Evolutionary conservation across 495 filamentous ascomycete species (phyloP), one percentile per base, ranked within the genome.

Genomic region (Zalerion maritima): DNA sequence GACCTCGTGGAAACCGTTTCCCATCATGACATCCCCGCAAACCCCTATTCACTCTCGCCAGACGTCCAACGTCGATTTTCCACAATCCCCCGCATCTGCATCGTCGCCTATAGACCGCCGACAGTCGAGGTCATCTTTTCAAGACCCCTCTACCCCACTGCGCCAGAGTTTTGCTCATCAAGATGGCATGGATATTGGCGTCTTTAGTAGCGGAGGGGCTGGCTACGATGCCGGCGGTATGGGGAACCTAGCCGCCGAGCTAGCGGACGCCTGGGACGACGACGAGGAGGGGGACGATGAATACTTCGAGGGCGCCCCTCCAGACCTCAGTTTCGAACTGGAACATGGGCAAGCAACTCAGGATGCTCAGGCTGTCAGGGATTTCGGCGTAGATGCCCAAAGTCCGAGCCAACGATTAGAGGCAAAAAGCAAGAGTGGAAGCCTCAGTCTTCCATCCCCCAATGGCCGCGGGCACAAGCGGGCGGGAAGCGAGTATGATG

Each of bases 241-340:
- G 43, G 55, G 35, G 23, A 91, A 79, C 38, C 56, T 94, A 11
- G 83, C 85, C 8, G 84, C 92, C 39, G 81, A 89, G 42, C 54
- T 79, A 15, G 73, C 69, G 10, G 73, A 69, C 32, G 63, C 64
- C 6, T 65, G 70, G 37, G 71, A 63, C 9, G 67, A 67, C 28
- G 58, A 46, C 9, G 62, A 67, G 16, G 62, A 62, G 14, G 65
- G 71, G 54, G 46, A 67, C 58, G 75, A 71, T 32, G 63, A 73
- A 25, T 74, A 75, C 24, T 49, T 49, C 6, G 57, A 60, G n/a
- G 55, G 35, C 14, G 41, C 29, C n/a, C 32, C 46, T 5, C 38
- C 42, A 11, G 48, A 40, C 32, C 55, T 46, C 42, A 52, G 29
- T 26, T 34, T 49, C 5, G 37, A 45, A 21, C 38, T 26, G 18